Percentiles rank a stretch among this genome's conserved stretches.
phyloP scores from a whole-genome alignment of 2,329 filamentous ascomycete genomes.

The Claviceps pazoutovae region DNA sequence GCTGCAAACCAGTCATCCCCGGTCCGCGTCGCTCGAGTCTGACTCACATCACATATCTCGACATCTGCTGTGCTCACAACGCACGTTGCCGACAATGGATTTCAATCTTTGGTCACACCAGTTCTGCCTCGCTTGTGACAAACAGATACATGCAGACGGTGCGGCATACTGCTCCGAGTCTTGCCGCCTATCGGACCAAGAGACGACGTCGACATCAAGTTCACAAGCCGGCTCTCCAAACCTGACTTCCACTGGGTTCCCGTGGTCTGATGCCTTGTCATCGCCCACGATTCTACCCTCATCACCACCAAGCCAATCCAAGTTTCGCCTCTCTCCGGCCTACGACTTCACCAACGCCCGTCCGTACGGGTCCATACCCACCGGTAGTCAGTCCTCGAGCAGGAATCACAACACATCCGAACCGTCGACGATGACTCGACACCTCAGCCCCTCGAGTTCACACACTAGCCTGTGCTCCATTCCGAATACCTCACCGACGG shows the following conservation, averaged over 20 bases:
- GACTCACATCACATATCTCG: constrained; percentile 11
- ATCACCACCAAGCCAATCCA: constrained; percentile 16
- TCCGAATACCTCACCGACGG: constrained; percentile 43
- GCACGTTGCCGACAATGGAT: constrained; percentile 27
- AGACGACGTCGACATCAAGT: constrained; percentile 48
- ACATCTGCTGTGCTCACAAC: constrained; percentile 5
- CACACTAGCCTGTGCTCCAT: constrained; percentile 75
- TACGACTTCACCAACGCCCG: constrained; percentile 59
- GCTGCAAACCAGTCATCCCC: background rate
- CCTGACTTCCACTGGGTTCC: constrained; percentile 35
- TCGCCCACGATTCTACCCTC: background rate
- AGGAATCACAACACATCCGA: constrained; percentile 12
- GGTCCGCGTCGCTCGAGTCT: constrained; percentile 9
- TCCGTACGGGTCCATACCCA: constrained; percentile 38
- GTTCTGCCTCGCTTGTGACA: constrained; percentile 89
- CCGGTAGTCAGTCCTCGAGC: constrained; percentile 17
- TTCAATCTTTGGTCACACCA: constrained; percentile 66
- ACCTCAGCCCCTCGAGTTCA: constrained; percentile 59
- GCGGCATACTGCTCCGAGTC: constrained; percentile 85
- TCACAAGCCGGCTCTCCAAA: constrained; percentile 45
- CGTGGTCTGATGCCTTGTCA: constrained; percentile 23
- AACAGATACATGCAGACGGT: constrained; percentile 56
- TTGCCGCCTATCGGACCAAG: constrained; percentile 77
- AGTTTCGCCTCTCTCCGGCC: constrained; percentile 58
- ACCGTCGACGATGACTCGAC: constrained; percentile 18